phyloP scores from a whole-genome alignment of 768 basidiomycete species.

The Boletales sp. region DNA sequence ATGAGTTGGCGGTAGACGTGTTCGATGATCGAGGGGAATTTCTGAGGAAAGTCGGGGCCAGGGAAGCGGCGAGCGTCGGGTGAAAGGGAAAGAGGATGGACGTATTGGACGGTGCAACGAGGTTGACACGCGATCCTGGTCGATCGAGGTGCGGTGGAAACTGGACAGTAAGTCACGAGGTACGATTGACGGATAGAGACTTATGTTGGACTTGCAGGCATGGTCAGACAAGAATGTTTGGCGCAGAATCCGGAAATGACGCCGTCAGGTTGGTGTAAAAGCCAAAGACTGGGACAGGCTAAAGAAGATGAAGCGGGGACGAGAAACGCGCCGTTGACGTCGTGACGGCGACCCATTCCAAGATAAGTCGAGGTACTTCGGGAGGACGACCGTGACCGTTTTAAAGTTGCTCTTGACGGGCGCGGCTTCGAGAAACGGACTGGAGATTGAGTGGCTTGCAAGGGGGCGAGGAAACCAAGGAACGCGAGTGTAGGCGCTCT shows the following conservation, averaged over 20 bases:
- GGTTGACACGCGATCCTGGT: conserved; percentile 76
- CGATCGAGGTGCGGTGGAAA: conserved; percentile 92
- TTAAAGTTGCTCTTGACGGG: conserved; percentile 98
- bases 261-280: conserved; percentile 95
- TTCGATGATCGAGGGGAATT: conserved; percentile 86
- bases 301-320: too few relatives aligned
- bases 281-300: conserved; percentile 69
- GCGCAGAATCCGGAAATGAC: conserved; percentile 89
- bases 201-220: conserved; percentile 85
- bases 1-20: conserved; percentile 96
- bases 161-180: conserved; percentile 35
- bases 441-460: conserved; percentile 69
- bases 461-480: conserved; percentile 56
- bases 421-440: conserved; percentile 92
- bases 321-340: conserved; percentile 74
- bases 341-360: conserved; percentile 97
- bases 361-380: conserved; percentile 93
- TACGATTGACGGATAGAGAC: conserved; percentile 24
- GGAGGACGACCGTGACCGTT: conserved; percentile 94
- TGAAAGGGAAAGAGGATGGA: conserved; percentile 21
- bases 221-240: conserved; percentile 81
- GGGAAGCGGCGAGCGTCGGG: neutral
- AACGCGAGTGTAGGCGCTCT: conserved; percentile 69
- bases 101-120: conserved; percentile 90
- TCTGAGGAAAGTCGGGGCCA: conserved; percentile 85